A percentile compares a stretch with the other conserved stretches of the same genome.
Conservation (phyloP, 805 yeast genomes). For the Nakazawaea siamensis region DNA sequence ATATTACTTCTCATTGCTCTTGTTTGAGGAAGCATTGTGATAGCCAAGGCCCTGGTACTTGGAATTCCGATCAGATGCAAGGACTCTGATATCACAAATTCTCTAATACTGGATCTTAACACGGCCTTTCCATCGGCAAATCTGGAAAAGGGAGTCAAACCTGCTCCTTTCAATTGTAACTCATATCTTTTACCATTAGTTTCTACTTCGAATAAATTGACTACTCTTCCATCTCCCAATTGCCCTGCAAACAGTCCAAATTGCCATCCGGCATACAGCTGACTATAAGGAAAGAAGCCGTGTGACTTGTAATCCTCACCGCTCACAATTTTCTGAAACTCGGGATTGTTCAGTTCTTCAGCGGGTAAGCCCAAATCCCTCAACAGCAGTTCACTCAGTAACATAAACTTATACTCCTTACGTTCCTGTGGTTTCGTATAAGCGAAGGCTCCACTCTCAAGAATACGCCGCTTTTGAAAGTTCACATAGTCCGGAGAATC, state of each 20-base stretch:
- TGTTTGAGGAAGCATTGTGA: constrained; percentile 67
- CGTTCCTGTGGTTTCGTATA: constrained; percentile 64
- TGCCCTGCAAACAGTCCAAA: constrained; percentile 97
- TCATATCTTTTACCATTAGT: constrained; percentile 44
- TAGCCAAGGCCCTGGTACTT: constrained; percentile 72
- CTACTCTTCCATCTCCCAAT: constrained; percentile 91
- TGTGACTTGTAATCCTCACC: constrained; percentile 36
- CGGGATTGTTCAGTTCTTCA: constrained; percentile 29
- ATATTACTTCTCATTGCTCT: constrained; percentile 63
- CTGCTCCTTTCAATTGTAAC: constrained; percentile 86
- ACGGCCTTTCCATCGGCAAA: constrained; percentile 98
- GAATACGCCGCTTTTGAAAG: constrained; percentile 44
- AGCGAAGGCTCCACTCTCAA: constrained; percentile 59
- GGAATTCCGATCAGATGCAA: constrained; percentile 79
- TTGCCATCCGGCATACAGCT: constrained; percentile 93
- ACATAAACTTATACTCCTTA: constrained; percentile 41
- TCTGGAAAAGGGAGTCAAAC: constrained; percentile 84
- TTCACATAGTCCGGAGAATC: constrained; percentile 19
- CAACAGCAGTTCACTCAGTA: constrained; percentile 54
- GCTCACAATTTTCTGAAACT: constrained; percentile 45
- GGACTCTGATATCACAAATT: constrained; percentile 78
- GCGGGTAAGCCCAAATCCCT: constrained; percentile 48
- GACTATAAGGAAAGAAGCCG: constrained; percentile 69
- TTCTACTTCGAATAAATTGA: constrained; percentile 71
- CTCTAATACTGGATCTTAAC: constrained; percentile 78